These are phyloP conservation scores for Polychaeton citri DNA, from an alignment of 2,329 filamentous ascomycete species.

Conservation along the genomic window DNA sequence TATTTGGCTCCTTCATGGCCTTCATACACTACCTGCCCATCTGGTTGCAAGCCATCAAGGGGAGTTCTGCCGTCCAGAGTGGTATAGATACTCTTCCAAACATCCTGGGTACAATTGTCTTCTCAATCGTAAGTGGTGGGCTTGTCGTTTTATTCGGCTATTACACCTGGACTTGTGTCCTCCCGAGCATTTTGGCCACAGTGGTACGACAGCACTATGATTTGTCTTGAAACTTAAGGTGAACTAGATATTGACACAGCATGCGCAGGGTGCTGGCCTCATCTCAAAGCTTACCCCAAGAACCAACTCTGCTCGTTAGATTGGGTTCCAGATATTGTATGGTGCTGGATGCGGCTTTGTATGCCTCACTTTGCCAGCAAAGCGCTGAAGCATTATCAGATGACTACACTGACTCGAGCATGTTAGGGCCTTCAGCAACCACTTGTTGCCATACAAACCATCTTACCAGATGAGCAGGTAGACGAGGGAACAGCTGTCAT, in stretches of 20 bases:
- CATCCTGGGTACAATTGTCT: constrained; percentile 30
- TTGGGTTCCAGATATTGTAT: constrained; percentile 34
- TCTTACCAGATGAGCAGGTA: constrained; percentile 24
- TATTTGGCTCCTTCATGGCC: constrained; percentile 29
- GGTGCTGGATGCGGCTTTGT: constrained; percentile 31
- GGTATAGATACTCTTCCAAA: constrained; percentile 35
- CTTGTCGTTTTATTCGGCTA: constrained; percentile 27
- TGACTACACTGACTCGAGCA: no score
- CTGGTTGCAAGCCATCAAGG: constrained; percentile 38
- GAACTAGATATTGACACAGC: no score
- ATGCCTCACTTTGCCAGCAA: no score
- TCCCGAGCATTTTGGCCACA: constrained; percentile 24
- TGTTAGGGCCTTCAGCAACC: constrained; percentile 30
- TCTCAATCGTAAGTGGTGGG: constrained; percentile 25
- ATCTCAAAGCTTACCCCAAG: constrained; percentile 26
- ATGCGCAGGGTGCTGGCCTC: no score
- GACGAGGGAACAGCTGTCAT: constrained; percentile 26
- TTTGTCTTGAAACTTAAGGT: no score
- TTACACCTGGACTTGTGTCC: constrained; percentile 33
- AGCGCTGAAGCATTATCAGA: no score
- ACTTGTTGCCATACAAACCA: constrained; percentile 27
- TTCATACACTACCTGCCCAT: constrained; percentile 31
- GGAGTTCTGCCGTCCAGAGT: constrained; percentile 29
- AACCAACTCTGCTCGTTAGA: constrained; percentile 28
- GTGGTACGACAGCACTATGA: no score